Evolutionary conservation across 257 asterid species (phyloP).

Genomic region (Eucommia ulmoides): DNA sequence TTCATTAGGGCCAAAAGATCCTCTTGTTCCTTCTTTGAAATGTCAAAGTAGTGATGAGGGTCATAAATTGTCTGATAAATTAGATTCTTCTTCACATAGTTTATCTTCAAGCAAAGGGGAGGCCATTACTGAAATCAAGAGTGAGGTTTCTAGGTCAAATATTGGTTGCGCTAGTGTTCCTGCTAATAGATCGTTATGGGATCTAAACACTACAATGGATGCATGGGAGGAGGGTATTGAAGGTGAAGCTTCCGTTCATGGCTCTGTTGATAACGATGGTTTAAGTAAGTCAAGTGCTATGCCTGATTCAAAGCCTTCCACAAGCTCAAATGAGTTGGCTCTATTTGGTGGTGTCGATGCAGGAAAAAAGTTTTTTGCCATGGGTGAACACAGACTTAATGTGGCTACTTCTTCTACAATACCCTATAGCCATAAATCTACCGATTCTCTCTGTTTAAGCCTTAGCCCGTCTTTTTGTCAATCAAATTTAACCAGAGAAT

Average conservation of each 20-base stretch:
- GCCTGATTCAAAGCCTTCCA: slow-evolving; percentile 10
- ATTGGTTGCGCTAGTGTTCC: slow-evolving; percentile 12
- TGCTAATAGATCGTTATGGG: slow-evolving; percentile 70
- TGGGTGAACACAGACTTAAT: slow-evolving; percentile 18
- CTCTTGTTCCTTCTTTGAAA: slow-evolving; percentile 16
- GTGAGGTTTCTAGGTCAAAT: slow-evolving; percentile 9
- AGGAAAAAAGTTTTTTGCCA: slow-evolving; percentile 30
- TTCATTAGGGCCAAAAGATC: slow-evolving; percentile 29
- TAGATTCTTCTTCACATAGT: slow-evolving; percentile 39
- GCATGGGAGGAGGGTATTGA: slow-evolving; percentile 67
- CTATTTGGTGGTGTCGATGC: slow-evolving; percentile 18
- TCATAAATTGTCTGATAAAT: slow-evolving; percentile 13
- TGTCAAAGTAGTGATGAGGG: slow-evolving; percentile 10
- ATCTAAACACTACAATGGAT: slow-evolving; percentile 82
- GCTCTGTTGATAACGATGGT: slow-evolving; percentile 13
- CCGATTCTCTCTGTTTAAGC: slow-evolving; percentile 54
- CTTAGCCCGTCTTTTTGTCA: slow-evolving; percentile 33
- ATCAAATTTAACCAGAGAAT: slow-evolving; percentile 15
- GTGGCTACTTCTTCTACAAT: slow-evolving; percentile 17
- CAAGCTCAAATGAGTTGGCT: slow-evolving; percentile 14
- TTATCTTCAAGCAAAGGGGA: slow-evolving; percentile 29
- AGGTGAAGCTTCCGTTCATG: slow-evolving; percentile 20
- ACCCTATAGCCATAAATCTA: slow-evolving; percentile 21
- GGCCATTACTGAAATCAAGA: slow-evolving; percentile 12
- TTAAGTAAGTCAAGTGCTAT: slow-evolving; percentile 15